phyloP scores from a whole-genome alignment of 495 filamentous ascomycete genomes.

The Clavariopsis aquatica region DNA sequence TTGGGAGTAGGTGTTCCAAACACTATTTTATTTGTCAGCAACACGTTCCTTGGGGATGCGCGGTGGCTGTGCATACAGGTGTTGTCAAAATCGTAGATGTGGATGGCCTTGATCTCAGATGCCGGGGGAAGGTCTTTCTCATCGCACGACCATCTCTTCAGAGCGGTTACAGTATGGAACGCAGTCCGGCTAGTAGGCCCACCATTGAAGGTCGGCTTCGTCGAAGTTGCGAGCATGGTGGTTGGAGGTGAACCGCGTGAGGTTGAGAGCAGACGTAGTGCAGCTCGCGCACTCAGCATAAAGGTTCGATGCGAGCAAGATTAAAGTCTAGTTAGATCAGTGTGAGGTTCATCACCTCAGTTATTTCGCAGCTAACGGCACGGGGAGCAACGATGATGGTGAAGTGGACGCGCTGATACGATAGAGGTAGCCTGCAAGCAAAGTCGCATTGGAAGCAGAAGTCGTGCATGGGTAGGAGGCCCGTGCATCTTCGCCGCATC shows the following conservation, averaged over 20 bases:
- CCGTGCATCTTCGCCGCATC: no score
- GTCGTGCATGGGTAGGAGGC: background rate
- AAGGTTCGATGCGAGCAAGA: background rate
- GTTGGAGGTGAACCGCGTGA: constrained; percentile 6
- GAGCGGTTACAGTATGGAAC: constrained; percentile 65
- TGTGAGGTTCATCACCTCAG: background rate
- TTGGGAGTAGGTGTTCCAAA: constrained; percentile 91
- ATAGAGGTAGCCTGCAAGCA: background rate
- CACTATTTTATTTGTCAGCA: constrained; percentile 54
- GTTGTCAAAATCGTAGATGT: constrained; percentile 99
- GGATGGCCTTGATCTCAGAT: constrained; percentile 72
- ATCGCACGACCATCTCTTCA: constrained; percentile 79
- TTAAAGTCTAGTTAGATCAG: background rate
- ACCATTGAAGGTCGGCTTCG: constrained; percentile 10
- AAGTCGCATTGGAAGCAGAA: background rate
- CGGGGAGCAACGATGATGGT: no score
- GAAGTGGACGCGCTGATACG: background rate
- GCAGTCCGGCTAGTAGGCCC: constrained; percentile 1
- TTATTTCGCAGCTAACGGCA: no score
- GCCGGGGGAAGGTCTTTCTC: constrained; percentile 70
- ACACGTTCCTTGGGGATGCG: background rate
- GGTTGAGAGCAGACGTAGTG: background rate
- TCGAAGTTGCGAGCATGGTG: constrained; percentile 21
- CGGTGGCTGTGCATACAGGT: constrained; percentile 62
- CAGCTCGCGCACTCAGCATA: constrained; percentile 7